Evolutionary conservation across 768 basidiomycete genomes (phyloP), one percentile per base, ranked within the genome.

Genomic region (Astraeus odoratus): DNA sequence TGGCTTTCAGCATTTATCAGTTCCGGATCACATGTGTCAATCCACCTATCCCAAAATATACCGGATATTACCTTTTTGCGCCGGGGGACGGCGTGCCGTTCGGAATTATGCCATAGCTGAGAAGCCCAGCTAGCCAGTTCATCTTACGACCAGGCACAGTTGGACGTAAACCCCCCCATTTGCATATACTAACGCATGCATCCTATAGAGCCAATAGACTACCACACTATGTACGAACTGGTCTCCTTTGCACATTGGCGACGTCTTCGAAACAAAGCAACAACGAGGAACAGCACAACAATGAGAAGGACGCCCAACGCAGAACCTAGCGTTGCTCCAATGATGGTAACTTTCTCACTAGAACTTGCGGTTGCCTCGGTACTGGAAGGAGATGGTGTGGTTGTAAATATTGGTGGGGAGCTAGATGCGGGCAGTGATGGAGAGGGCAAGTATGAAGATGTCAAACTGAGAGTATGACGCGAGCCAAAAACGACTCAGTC

Each of bases 391-490:
- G 58, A 22, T 18, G 36, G 15, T 2, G 40, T 5, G 25, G 49
- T 15, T 6, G 43, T n/a, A 6, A 47, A 1, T 8, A 39, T 48
- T 12, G 57, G 53, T 2, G 63, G 61, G 25, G 46, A 44, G 25
- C 53, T 65, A 10, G 61, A 54, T 1, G 36, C 3, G 2, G 61
- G 61, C 9, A 63, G 35, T 8, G 61, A 55, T 9, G 48, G 23
- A 0, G 55, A 51, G 8, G 61, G 61, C 16, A 63, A 44, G 39
- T 54, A 58, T 3, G 61, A 58, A 3, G 61, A 51, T 1, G 60
- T 63, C 35, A 52, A 53, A 41, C 61, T 63, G 23, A 13, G 10
- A 15, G 36, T 31, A 8, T 7, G 23, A 46, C 16, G n/a, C 45
- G 8, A 18, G 8, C 13, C 34, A 35, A n/a, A n/a, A n/a, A n/a